These are phyloP conservation scores for Fraxinus quadrangulata DNA, from an alignment of 257 asterid genomes.

Conservation along the genomic window DNA sequence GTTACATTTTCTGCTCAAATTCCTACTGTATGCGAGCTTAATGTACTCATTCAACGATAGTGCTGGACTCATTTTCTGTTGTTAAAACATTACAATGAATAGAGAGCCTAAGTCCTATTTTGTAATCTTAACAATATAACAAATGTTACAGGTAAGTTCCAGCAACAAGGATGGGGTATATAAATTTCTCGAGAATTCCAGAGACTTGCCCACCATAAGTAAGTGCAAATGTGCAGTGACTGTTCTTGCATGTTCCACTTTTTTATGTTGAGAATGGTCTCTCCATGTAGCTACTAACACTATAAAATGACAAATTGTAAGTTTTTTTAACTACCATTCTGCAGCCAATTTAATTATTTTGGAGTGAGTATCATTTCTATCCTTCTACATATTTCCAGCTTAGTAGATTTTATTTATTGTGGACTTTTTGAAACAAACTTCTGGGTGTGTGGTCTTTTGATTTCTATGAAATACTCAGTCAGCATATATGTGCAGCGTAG, in stretches of 20 bases:
- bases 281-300: not conserved
- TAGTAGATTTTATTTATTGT: not conserved
- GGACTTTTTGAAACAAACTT: not conserved
- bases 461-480: not conserved
- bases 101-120: not conserved
- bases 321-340: not conserved
- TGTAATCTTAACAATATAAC: not conserved
- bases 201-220: conserved; percentile 48
- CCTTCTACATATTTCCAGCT: not conserved
- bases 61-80: not conserved
- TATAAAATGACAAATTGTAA: not conserved
- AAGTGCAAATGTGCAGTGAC: conserved; percentile 34
- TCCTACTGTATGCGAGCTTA: not conserved
- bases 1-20: not conserved
- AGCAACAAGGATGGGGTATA: conserved; percentile 32
- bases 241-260: not conserved
- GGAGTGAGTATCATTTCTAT: not conserved
- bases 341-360: not conserved
- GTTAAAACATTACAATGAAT: not conserved
- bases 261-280: not conserved
- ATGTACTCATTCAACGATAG: not conserved
- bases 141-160: conserved; percentile 34
- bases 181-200: conserved; percentile 44
- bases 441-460: not conserved
- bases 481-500: not conserved